phyloP scores from a whole-genome alignment of 345 rosid species.

The Euphorbia lathyris region DNA sequence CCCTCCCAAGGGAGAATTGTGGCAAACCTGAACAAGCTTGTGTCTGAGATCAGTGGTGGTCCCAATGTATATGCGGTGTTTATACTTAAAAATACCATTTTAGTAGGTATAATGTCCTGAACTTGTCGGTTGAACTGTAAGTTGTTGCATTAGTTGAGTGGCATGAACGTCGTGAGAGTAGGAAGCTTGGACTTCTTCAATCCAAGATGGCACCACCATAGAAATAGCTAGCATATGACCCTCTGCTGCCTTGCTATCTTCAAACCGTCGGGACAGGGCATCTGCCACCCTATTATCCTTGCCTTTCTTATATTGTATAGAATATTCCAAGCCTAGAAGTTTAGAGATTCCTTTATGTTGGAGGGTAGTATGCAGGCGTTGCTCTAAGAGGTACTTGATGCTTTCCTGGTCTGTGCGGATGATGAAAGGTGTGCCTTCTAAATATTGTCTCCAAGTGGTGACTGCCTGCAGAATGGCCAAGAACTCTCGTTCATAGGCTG shows the following conservation, averaged over 20 bases:
- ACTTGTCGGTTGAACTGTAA: neutral
- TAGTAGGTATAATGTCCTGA: neutral
- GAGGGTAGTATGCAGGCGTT: neutral
- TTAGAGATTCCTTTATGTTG: neutral
- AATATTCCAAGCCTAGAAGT: neutral
- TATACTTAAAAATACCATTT: neutral
- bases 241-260: neutral
- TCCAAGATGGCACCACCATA: neutral
- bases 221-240: neutral
- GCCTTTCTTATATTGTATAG: neutral
- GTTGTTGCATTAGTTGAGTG: neutral
- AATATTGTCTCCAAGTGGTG: neutral
- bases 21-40: neutral
- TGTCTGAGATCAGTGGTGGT: neutral
- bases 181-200: neutral
- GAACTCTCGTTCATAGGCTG: no score
- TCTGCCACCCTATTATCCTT: neutral
- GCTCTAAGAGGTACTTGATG: neutral
- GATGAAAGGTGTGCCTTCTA: neutral
- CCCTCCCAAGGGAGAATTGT: no score
- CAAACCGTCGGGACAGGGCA: neutral
- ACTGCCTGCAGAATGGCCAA: neutral
- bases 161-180: neutral
- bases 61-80: neutral
- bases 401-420: constrained; percentile 2